These are phyloP conservation scores for Ogataea hybrid DNA, from an alignment of 1,139 yeast genomes.

Conservation along the genomic window DNA sequence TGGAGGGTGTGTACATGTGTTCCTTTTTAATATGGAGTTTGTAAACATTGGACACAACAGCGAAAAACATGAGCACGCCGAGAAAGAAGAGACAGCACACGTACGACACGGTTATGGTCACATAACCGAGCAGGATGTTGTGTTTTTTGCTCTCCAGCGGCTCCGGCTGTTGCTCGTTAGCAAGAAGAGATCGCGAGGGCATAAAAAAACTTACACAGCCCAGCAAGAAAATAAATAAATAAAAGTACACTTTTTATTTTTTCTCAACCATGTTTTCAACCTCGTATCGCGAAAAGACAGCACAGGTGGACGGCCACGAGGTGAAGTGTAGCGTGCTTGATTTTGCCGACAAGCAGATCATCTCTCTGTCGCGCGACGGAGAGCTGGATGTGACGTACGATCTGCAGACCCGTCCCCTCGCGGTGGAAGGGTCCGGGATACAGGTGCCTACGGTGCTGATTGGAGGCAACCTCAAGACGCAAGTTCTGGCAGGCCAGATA, in stretches of 20 bases:
- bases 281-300: constrained; percentile 18
- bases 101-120: constrained; percentile 12
- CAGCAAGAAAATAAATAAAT: background rate
- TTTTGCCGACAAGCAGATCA: constrained; percentile 34
- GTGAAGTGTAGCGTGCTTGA: constrained; percentile 30
- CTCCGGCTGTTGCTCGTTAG: constrained; percentile 9
- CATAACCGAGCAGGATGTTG: constrained; percentile 5
- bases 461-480: constrained; percentile 34
- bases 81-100: constrained; percentile 33
- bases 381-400: constrained; percentile 41
- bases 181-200: constrained; percentile 11
- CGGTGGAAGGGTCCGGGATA: constrained; percentile 9
- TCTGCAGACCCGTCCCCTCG: constrained; percentile 28
- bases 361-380: constrained; percentile 38
- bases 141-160: constrained; percentile 12
- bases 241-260: too few relatives aligned
- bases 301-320: constrained; percentile 25
- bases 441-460: constrained; percentile 26
- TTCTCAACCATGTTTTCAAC: constrained; percentile 3
- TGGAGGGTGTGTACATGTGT: constrained; percentile 13
- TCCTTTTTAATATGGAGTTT: constrained; percentile 18
- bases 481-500: constrained; percentile 36
- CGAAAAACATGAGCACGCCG: constrained; percentile 31
- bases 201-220: constrained; percentile 4
- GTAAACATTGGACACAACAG: constrained; percentile 24